Evolutionary conservation across 208 protist species (phyloP), one percentile per base, ranked within the genome.

Genomic region (Lotmaria passim): DNA sequence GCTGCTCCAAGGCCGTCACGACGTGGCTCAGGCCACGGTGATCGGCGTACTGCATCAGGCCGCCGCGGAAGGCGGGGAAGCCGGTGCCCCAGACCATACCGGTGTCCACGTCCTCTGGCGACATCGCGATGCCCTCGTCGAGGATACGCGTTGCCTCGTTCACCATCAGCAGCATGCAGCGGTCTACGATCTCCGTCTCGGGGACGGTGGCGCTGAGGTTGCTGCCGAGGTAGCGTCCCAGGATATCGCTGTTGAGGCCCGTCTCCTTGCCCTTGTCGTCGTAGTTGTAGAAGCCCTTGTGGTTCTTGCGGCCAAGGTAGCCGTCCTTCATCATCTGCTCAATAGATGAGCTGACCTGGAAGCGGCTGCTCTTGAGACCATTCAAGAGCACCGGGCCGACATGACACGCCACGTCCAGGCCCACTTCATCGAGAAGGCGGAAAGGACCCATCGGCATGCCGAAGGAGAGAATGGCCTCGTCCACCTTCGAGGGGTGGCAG

Each of bases 391-490:
- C 74, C 11, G 87, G 83, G 10, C 78, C 79, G 44, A 97, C 86
- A 66, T 97, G 85, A 57, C 73, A 81, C 50, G 88, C 91, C 21
- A 97, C 87, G 75, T 98, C 95, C 31, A 97, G 67, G 63, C 95
- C 95, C 41, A 98, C 93, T 72, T 97, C 93, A 63, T 98, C 95
- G 11, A 90, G 72, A 23, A 98, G 88, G 26, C 88, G 80, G 71
- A 97, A 93, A 4, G 95, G 91, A 14, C 95, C 95, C 78, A 98
- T 95, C 8, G 95, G 95, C 83, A 96, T 96, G 50, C 95, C 95
- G 71, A 95, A 97, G 59, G 87, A 50, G 52, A 87, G 63, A 28
- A 97, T 83, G 23, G 78, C 81, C 59, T 80, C 76, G 64, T 98
- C 95, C 31, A 98, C 67, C 41, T 82, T 62, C 28, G 75, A 12